Percentiles rank a stretch among this genome's conserved stretches.
Evolutionary conservation across 192 early-diverging fungal genomes (phyloP).

Genomic region (Pilobolus umbonatus): DNA sequence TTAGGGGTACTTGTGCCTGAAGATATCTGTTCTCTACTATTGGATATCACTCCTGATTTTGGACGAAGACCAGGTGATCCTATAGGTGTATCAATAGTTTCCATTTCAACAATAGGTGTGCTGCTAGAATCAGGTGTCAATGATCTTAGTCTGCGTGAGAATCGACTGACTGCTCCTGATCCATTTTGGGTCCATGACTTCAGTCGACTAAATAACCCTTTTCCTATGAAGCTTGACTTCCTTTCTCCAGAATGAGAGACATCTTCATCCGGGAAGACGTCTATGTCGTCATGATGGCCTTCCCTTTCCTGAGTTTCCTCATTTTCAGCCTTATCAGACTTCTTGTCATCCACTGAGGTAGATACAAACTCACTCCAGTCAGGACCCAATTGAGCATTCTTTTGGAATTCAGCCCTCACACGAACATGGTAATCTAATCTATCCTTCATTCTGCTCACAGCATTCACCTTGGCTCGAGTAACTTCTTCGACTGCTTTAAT

Average conservation of each 20-base stretch:
- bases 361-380: slow-evolving; percentile 36
- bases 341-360: not conserved
- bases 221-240: not conserved
- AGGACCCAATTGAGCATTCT: slow-evolving; percentile 22
- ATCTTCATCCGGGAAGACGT: not conserved
- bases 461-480: slow-evolving; percentile 25
- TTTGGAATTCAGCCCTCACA: slow-evolving; percentile 27
- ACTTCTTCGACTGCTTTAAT: slow-evolving; percentile 31
- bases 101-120: slow-evolving; percentile 35
- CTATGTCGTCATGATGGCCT: not conserved
- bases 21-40: not conserved
- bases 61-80: slow-evolving; percentile 32
- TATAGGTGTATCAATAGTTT: slow-evolving; percentile 37
- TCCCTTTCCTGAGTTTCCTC: not conserved
- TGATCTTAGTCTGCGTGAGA: not conserved
- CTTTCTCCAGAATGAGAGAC: not conserved
- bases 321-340: not conserved
- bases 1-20: slow-evolving; percentile 7
- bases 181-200: slow-evolving; percentile 16
- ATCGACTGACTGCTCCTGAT: not conserved
- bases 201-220: slow-evolving; percentile 15
- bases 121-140: not conserved
- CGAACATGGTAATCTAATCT: slow-evolving; percentile 32
- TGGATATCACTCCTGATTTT: not conserved
- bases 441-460: slow-evolving; percentile 38